These are phyloP conservation scores for Metschnikowia noctiluminum DNA, from an alignment of 805 yeast genomes.

Conservation along the genomic window DNA sequence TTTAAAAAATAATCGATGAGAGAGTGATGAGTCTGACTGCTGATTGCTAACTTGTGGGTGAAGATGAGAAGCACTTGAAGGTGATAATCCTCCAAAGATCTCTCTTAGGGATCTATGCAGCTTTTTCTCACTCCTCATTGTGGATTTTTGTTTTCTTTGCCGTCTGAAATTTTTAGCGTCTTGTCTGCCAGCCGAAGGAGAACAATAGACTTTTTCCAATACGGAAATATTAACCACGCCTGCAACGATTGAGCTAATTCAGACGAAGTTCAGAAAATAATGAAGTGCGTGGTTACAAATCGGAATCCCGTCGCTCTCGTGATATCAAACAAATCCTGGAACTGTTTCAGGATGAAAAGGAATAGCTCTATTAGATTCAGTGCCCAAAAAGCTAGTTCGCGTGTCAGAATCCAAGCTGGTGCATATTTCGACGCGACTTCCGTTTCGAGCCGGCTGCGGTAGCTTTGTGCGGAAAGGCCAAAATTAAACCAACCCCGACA, in stretches of 20 bases:
- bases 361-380: background rate
- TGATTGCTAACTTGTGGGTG: slow-evolving; percentile 3
- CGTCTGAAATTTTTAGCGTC: background rate
- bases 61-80: slow-evolving; percentile 7
- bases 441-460: background rate
- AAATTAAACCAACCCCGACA: no score
- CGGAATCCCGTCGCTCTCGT: no score
- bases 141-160: background rate
- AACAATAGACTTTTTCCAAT: slow-evolving; percentile 1
- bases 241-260: background rate
- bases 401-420: background rate
- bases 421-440: slow-evolving; percentile 4
- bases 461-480: background rate
- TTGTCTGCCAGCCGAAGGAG: background rate
- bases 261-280: background rate
- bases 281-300: no score
- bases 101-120: slow-evolving; percentile 16
- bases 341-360: no score
- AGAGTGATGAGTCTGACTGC: slow-evolving; percentile 4
- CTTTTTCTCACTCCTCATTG: slow-evolving; percentile 14
- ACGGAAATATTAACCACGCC: background rate
- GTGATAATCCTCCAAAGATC: slow-evolving; percentile 9
- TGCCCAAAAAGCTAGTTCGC: no score
- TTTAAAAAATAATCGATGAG: slow-evolving; percentile 26
- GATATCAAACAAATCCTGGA: no score